Evolutionary conservation across 2,329 filamentous ascomycete genomes (phyloP), one percentile per base, ranked within the genome.

Genomic region (Claviceps humidiphila): DNA sequence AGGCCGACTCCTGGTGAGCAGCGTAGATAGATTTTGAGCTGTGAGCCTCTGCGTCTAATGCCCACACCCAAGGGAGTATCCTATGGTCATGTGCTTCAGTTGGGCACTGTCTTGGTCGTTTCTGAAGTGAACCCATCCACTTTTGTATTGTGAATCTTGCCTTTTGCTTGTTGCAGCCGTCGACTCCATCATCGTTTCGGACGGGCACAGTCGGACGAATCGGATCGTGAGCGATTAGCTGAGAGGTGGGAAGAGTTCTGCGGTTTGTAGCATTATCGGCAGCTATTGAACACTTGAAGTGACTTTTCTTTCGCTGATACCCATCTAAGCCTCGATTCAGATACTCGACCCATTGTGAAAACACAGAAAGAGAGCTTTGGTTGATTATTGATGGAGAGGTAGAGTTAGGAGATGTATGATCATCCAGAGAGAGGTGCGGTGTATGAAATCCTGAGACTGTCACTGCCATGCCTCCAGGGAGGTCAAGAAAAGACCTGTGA

Each of bases 41-140:
- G 13, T 9, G 4, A 11, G 22, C 17, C 2, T 16, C 50, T 22
- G 52, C 16, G 3, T 51, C 46, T 16, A 42, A 22, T 13, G 8
- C 47, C 45, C 37, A 37, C 6, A 54, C 40, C 54, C 49, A 52
- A 16, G 24, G 24, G 4, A 49, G 51, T 2, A 53, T 30, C 14
- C 51, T 57, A 47, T 55, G 54, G 47, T 48, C n/a, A 41, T 43
- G 14, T 44, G 22, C 42, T 38, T 34, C 26, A 3, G 17, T 47
- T 30, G 56, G 55, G 45, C 68, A 72, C 51, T 72, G 71, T 47
- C 61, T 64, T 53, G 73, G 78, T 60, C 78, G 78, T 55, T 75
- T 78, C 54, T 84, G 79, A 20, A 91, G 68, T 4, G 77, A 84
- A 56, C 73, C 84, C 67, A 90, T 79, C 85, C 87, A 91, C 63